Conservation (phyloP, 345 rosid genomes). For the Pugionium cornutum region DNA sequence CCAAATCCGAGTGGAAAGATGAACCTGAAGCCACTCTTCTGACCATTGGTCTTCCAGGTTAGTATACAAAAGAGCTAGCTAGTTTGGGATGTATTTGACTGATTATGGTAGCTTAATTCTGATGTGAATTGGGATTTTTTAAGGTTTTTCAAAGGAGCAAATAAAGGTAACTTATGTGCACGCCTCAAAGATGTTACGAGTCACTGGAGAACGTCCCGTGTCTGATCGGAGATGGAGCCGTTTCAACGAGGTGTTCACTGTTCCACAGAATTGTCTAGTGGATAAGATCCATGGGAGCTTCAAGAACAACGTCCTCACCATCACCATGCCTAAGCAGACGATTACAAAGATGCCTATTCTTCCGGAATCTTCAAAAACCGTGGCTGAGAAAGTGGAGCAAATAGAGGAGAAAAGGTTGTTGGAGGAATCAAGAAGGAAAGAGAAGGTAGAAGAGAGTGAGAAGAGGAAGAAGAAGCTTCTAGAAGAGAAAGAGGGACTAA, state of each 20-base stretch:
- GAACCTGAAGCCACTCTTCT: constrained; percentile 43
- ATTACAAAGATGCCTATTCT: constrained; percentile 29
- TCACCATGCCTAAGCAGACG: constrained; percentile 58
- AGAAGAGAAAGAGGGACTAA: constrained; percentile 38
- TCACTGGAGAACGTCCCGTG: constrained; percentile 50
- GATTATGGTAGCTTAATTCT: neutral
- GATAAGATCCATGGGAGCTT: constrained; percentile 51
- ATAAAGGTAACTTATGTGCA: constrained; percentile 46
- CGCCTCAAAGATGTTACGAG: constrained; percentile 40
- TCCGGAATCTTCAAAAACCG: constrained; percentile 21
- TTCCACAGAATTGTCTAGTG: constrained; percentile 57
- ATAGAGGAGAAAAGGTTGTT: constrained; percentile 28
- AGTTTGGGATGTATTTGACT: no score
- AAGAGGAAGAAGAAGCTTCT: constrained; percentile 32
- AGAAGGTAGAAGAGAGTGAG: constrained; percentile 30
- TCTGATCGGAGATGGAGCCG: constrained; percentile 43
- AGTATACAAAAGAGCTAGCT: neutral
- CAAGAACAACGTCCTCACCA: constrained; percentile 43
- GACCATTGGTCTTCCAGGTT: constrained; percentile 55
- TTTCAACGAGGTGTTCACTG: constrained; percentile 47
- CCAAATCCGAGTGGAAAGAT: constrained; percentile 52
- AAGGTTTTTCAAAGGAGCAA: constrained; percentile 63
- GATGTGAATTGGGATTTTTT: constrained; percentile 4
- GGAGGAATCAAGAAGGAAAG: constrained; percentile 29
- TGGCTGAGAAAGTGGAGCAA: constrained; percentile 32